phyloP scores from a whole-genome alignment of 2,329 filamentous ascomycete species.

The Penicillium sp. region DNA sequence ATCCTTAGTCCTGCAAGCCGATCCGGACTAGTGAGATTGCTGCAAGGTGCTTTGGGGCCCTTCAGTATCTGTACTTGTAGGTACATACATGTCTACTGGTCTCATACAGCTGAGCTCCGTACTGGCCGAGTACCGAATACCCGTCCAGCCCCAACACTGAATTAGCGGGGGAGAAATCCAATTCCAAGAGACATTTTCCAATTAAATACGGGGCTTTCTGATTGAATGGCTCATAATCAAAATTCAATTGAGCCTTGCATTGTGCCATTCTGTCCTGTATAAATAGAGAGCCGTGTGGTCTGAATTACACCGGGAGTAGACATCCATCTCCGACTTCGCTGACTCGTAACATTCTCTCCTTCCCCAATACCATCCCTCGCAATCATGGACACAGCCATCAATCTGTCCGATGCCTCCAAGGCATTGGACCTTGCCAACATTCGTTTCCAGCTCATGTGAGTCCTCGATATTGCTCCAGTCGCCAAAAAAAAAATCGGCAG shows the following conservation, averaged over 20 bases:
- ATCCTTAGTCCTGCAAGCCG: not conserved
- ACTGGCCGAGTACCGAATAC: slow-evolving; percentile 11
- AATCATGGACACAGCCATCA: slow-evolving; percentile 84
- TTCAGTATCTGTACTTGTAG: not conserved
- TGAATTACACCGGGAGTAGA: not conserved
- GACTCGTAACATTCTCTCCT: slow-evolving; percentile 3
- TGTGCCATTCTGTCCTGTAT: not conserved
- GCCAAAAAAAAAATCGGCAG: not conserved
- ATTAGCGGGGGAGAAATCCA: not conserved
- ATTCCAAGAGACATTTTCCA: not conserved
- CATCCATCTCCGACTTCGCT: slow-evolving; percentile 1
- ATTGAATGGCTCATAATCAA: not conserved
- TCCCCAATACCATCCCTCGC: slow-evolving; percentile 9
- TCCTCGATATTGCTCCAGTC: slow-evolving; percentile 12
- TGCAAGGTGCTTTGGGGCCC: slow-evolving; percentile 8
- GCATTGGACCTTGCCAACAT: slow-evolving; percentile 89
- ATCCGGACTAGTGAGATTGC: slow-evolving; percentile 1
- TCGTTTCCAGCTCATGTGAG: slow-evolving; percentile 88
- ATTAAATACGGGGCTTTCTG: not conserved
- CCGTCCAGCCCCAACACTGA: not conserved
- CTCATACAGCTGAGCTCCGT: slow-evolving; percentile 5
- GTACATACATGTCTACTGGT: not conserved
- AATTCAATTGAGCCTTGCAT: not conserved
- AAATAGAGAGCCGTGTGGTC: not conserved
- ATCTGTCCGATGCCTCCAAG: slow-evolving; percentile 79